Conservation (phyloP, 2,329 filamentous ascomycete species). For the Diplodia corticola region DNA sequence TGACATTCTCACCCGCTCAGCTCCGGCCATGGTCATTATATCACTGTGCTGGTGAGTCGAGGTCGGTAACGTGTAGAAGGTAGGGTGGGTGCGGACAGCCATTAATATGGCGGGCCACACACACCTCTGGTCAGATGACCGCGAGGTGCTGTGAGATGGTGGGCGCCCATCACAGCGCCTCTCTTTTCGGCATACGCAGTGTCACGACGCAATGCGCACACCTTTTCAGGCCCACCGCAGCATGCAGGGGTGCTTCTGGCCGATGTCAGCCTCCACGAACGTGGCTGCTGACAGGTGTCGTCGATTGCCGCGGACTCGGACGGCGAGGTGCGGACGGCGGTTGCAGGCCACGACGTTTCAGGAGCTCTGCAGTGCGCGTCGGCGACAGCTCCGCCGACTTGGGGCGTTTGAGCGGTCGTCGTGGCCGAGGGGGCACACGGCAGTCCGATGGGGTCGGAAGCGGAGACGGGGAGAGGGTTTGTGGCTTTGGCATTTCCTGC, state of each 20-base stretch:
- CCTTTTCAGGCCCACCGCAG: background rate
- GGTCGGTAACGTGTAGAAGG: background rate
- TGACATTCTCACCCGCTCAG: background rate
- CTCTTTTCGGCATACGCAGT: background rate
- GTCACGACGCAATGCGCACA: background rate
- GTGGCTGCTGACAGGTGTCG: slow-evolving; percentile 12
- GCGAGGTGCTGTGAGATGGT: slow-evolving; percentile 18
- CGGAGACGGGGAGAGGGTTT: background rate
- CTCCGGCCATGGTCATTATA: slow-evolving; percentile 1
- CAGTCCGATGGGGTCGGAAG: background rate
- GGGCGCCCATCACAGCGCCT: slow-evolving; percentile 1
- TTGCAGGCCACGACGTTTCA: background rate
- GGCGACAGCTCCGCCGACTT: background rate
- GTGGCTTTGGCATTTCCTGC: background rate
- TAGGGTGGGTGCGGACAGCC: background rate
- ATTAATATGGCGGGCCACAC: background rate
- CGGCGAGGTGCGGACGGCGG: background rate
- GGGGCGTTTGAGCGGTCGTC: background rate
- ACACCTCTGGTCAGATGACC: slow-evolving; percentile 14
- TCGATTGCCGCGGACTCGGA: background rate
- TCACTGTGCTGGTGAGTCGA: background rate
- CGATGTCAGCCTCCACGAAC: background rate
- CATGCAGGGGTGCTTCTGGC: background rate
- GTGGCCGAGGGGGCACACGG: background rate
- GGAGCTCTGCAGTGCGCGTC: background rate